phyloP scores from a whole-genome alignment of 2,329 filamentous ascomycete genomes.

The Claviceps paspali region DNA sequence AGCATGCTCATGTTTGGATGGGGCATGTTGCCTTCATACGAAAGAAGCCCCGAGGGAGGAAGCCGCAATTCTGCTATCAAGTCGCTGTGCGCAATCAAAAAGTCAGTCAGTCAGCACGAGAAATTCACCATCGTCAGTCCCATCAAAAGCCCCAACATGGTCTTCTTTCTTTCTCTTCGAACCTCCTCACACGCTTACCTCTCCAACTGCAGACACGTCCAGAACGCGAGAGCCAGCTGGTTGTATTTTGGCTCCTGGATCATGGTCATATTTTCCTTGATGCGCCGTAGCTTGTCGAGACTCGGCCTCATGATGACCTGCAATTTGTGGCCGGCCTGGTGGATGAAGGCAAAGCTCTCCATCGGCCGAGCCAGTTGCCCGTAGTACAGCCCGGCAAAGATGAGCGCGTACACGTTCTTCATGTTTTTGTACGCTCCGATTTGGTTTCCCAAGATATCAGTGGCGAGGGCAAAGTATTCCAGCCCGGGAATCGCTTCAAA shows the following conservation, averaged over 20 bases:
- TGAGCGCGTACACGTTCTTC: constrained; percentile 68
- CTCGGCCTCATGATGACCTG: constrained; percentile 62
- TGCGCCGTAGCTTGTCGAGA: constrained; percentile 30
- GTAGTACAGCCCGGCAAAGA: constrained; percentile 77
- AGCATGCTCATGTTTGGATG: constrained; percentile 42
- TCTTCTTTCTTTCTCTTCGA: background rate
- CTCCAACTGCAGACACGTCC: constrained; percentile 87
- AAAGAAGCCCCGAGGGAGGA: constrained; percentile 45
- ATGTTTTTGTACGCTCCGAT: constrained; percentile 65
- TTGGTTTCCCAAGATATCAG: constrained; percentile 72
- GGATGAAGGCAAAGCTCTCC: constrained; percentile 59
- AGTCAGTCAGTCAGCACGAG: too few species aligned
- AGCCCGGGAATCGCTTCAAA: constrained; percentile 78
- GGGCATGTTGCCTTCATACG: constrained; percentile 48
- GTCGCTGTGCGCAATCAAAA: constrained; percentile 39
- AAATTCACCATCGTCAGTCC: too few species aligned
- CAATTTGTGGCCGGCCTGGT: constrained; percentile 38
- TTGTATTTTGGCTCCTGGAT: constrained; percentile 36
- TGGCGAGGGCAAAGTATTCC: constrained; percentile 76
- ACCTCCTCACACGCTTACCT: constrained; percentile 40
- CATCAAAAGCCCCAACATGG: too few species aligned
- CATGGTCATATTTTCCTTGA: constrained; percentile 22
- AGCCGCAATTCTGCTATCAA: constrained; percentile 72
- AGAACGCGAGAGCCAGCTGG: constrained; percentile 62
- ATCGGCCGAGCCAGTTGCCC: constrained; percentile 76